Percentiles rank a stretch among this genome's conserved stretches.
These are phyloP conservation scores for Tetradesmus lagerheimii DNA, from an alignment of 139 green algal genomes.

Conservation along the genomic window DNA sequence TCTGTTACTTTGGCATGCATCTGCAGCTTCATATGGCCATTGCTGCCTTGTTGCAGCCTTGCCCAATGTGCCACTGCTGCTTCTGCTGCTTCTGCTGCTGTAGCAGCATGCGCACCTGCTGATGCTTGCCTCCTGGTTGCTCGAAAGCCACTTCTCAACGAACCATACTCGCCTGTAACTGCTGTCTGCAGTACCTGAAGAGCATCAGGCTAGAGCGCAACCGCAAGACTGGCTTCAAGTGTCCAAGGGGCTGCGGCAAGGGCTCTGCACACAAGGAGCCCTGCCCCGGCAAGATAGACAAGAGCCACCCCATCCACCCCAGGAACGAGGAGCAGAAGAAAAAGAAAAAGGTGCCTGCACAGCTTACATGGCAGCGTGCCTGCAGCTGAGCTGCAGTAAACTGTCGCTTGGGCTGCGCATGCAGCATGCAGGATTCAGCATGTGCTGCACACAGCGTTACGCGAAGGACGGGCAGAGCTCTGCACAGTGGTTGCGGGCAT, in stretches of 20 bases:
- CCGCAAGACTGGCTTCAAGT: constrained; percentile 94
- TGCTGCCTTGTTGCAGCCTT: not conserved
- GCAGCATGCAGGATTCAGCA: not conserved
- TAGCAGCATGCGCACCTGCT: not conserved
- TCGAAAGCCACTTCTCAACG: not conserved
- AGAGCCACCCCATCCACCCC: constrained; percentile 84
- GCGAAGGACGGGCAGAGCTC: not conserved
- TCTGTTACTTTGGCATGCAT: not conserved
- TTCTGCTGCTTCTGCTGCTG: not conserved
- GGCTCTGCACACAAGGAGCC: constrained; percentile 62
- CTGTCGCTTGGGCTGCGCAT: not conserved
- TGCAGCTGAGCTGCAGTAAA: no score
- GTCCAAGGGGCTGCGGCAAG: constrained; percentile 87
- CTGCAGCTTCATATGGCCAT: not conserved
- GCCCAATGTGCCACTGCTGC: not conserved
- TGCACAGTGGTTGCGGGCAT: not conserved
- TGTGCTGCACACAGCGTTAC: not conserved
- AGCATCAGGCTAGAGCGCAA: constrained; percentile 83
- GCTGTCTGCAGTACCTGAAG: constrained; percentile 71
- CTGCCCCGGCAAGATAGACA: constrained; percentile 89
- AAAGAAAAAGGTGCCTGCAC: constrained; percentile 51
- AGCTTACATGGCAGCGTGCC: not conserved
- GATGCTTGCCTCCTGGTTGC: not conserved
- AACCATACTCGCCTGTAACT: not conserved
- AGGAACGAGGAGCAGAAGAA: constrained; percentile 86